phyloP scores from a whole-genome alignment of 1,284 basidiomycete species.

The Cryptococcus floricola region DNA sequence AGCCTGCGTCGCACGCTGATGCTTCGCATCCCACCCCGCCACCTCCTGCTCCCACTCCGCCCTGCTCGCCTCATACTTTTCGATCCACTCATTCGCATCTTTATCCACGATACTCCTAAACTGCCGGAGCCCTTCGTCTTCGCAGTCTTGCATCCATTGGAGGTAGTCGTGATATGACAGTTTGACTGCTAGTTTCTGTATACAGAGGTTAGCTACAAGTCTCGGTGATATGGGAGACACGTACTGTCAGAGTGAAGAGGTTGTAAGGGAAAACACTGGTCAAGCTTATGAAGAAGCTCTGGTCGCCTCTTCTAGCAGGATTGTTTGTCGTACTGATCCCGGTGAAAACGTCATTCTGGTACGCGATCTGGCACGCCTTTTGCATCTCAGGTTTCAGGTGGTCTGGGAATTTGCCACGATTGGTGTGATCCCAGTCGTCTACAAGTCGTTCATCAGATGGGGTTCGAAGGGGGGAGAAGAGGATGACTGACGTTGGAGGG shows the following conservation, averaged over 20 bases:
- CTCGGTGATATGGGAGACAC: constrained; percentile 6
- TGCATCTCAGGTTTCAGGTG: constrained; percentile 68
- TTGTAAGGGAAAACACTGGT: constrained; percentile 44
- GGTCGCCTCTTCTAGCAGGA: constrained; percentile 18
- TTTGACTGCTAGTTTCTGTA: constrained; percentile 42
- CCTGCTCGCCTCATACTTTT: constrained; percentile 14
- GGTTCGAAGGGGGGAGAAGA: not conserved
- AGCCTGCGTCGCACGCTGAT: not conserved
- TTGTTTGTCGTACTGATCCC: constrained; percentile 14
- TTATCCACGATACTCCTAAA: constrained; percentile 14
- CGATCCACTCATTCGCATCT: constrained; percentile 13
- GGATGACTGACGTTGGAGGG: constrained; percentile 22
- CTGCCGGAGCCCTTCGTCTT: constrained; percentile 20
- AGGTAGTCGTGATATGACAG: constrained; percentile 30
- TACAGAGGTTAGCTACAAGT: not conserved
- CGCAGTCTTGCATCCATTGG: constrained; percentile 30
- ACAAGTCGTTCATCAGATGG: not conserved
- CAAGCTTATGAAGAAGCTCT: constrained; percentile 32
- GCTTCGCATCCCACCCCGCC: constrained; percentile 18
- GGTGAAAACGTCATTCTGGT: constrained; percentile 57
- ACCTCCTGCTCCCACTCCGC: constrained; percentile 16
- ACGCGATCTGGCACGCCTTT: constrained; percentile 70
- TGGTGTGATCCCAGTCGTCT: constrained; percentile 35
- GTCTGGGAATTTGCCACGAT: constrained; percentile 84
- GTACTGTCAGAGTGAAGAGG: constrained; percentile 42